phyloP scores from a whole-genome alignment of 1,284 basidiomycete species.

The Crucibulum parvulum region DNA sequence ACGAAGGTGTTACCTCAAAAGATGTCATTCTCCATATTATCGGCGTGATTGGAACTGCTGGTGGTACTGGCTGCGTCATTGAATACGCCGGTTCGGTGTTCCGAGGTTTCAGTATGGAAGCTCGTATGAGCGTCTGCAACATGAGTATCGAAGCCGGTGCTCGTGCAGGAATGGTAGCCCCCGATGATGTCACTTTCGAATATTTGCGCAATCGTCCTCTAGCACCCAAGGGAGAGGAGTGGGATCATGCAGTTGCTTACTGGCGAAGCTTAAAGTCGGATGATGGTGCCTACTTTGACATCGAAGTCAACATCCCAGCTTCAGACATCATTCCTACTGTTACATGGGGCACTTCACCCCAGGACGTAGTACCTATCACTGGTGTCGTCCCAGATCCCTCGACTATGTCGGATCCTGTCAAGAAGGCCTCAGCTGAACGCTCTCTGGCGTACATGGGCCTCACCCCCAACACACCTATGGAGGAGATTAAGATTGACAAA shows the following conservation, averaged over 20 bases:
- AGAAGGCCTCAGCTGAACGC: slow-evolving; percentile 80
- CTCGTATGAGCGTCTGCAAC: slow-evolving; percentile 97
- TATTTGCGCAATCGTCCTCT: slow-evolving; percentile 91
- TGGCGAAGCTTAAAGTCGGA: slow-evolving; percentile 90
- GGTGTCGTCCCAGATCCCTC: slow-evolving; percentile 87
- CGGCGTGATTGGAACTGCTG: slow-evolving; percentile 92
- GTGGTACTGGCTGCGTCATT: slow-evolving; percentile 92
- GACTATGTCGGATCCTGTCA: slow-evolving; percentile 68
- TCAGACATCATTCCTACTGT: slow-evolving; percentile 94
- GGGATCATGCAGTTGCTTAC: slow-evolving; percentile 90
- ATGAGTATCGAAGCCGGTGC: slow-evolving; percentile 99
- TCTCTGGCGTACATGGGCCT: slow-evolving; percentile 95
- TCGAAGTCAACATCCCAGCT: slow-evolving; percentile 86
- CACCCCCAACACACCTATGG: slow-evolving; percentile 82
- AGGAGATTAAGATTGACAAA: slow-evolving; percentile 90
- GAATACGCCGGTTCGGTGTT: slow-evolving; percentile 95
- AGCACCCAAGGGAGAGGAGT: slow-evolving; percentile 86
- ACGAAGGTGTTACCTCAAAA: slow-evolving; percentile 92
- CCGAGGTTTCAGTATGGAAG: slow-evolving; percentile 93
- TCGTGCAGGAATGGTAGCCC: slow-evolving; percentile 94
- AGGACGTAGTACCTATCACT: slow-evolving; percentile 91
- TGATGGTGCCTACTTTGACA: slow-evolving; percentile 89
- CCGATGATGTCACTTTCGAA: slow-evolving; percentile 90
- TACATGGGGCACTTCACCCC: slow-evolving; percentile 96
- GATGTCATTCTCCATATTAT: slow-evolving; percentile 97